These are phyloP conservation scores for Colletotrichum sp. DNA, from an alignment of 2,329 filamentous ascomycete species.

Conservation along the genomic window DNA sequence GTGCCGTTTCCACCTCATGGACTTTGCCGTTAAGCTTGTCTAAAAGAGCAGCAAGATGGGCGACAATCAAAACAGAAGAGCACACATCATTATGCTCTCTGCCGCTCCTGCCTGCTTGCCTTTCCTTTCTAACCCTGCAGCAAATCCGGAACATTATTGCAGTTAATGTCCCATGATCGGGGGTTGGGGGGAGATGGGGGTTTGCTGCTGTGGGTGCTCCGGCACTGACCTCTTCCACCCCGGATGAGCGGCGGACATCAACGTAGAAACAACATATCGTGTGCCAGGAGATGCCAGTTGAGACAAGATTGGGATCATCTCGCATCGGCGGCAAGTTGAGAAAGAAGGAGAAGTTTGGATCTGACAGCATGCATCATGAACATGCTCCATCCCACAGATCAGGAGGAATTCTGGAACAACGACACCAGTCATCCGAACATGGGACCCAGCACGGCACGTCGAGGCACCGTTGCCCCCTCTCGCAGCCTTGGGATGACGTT, in stretches of 20 bases:
- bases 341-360: background rate
- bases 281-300: background rate
- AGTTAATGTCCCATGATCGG: constrained; percentile 11
- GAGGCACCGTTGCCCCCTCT: constrained; percentile 1
- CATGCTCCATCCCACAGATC: background rate
- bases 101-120: background rate
- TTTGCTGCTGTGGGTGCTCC: background rate
- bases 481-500: constrained; percentile 19
- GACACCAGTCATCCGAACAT: constrained; percentile 24
- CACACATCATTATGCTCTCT: background rate
- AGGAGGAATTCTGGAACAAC: constrained; percentile 19
- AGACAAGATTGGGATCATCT: constrained; percentile 20
- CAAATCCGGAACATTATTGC: constrained; percentile 24
- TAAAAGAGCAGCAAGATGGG: background rate
- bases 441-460: constrained; percentile 13
- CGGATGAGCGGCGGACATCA: background rate
- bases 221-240: background rate
- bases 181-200: background rate
- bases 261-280: background rate
- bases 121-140: constrained; percentile 13
- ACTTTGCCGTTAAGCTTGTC: constrained; percentile 8
- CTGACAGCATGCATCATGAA: constrained; percentile 15
- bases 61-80: constrained; percentile 9
- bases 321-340: background rate
- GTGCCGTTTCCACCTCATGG: background rate